Base-by-base conservation (phyloP, 805 yeast genomes). In the Hanseniaspora guilliermondii region DNA sequence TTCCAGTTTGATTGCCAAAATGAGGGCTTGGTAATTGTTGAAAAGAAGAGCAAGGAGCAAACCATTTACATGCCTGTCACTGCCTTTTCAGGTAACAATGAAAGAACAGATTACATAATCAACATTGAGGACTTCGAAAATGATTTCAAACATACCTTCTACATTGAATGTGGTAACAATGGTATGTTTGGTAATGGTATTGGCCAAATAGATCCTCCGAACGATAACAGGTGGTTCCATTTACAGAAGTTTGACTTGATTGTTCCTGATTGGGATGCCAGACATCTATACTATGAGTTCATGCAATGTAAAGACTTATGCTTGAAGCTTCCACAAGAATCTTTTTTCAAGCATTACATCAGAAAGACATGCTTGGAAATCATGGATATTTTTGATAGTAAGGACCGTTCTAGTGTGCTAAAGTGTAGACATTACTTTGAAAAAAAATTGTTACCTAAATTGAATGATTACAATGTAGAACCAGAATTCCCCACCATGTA, bases 291-390 rank as follows among this genome's bases (percentile, higher is more conserved):
- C 63, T 77, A 79, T 63, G 98, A 91, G 68, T 93, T 82, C 64
- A 85, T 87, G 87, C 82, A 87, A 66, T 73, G 93, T 55, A 78
- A 89, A 22, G 97, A 93, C 65, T 94, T 95, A 14, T 89, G 96
- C 0, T 75, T 97, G 53, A 97, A 91, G 65, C 74, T 87, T 53
- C 77, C 81, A 0, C 82, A 80, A 19, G 79, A 78, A 53, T 71
- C 80, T 8, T 85, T 93, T 81, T 95, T 87, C 65, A 86, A 86
- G 62, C 82, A 85, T 63, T 81, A 79, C 63, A 96, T 97, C 0
- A 75, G 87, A 53, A 82, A 80, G 56, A 65, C 87, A n/a, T 82
- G 87, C 58, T 91, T 84, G 64, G 74, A 78, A 36, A 87, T 91
- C 49, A 85, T 91, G 85, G 82, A 89, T 63, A 68, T 77, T 1